Percentiles rank a stretch among this genome's conserved stretches.
phyloP scores from a whole-genome alignment of 805 yeast species.

The Candida morakotiae region DNA sequence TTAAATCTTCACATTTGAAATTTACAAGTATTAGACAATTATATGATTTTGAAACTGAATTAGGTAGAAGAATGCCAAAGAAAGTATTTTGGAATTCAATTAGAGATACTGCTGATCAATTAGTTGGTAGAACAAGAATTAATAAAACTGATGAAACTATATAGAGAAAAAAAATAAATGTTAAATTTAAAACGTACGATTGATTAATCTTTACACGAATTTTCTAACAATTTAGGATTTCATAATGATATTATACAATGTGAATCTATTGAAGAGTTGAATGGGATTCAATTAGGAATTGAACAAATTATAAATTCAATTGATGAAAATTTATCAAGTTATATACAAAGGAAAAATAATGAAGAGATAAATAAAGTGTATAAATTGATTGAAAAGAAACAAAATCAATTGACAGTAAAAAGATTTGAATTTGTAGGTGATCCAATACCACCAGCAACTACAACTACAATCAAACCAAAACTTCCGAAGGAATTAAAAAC shows the following conservation, averaged over 20 bases:
- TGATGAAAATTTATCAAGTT: constrained; percentile 3
- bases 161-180: background rate
- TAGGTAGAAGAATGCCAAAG: constrained; percentile 82
- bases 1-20: constrained; percentile 68
- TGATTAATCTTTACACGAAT: too few species aligned
- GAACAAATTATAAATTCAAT: background rate
- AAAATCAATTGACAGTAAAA: constrained; percentile 10
- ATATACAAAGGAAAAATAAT: constrained; percentile 20
- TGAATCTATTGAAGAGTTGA: background rate
- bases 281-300: background rate
- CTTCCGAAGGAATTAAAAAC: too few species aligned
- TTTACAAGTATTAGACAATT: constrained; percentile 72
- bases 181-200: background rate
- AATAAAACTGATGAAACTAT: background rate
- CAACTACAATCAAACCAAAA: too few species aligned
- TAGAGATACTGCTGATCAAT: constrained; percentile 75
- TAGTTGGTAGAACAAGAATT: constrained; percentile 62
- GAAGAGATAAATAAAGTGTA: constrained; percentile 16
- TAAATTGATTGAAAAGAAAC: constrained; percentile 18
- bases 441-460: constrained; percentile 17
- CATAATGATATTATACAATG: constrained; percentile 2
- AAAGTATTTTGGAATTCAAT: constrained; percentile 75
- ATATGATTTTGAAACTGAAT: constrained; percentile 84
- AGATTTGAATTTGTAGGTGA: constrained; percentile 26
- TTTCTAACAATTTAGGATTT: background rate